Evolutionary conservation across 495 filamentous ascomycete genomes (phyloP).

Genomic region (Annulohypoxylon bovei): DNA sequence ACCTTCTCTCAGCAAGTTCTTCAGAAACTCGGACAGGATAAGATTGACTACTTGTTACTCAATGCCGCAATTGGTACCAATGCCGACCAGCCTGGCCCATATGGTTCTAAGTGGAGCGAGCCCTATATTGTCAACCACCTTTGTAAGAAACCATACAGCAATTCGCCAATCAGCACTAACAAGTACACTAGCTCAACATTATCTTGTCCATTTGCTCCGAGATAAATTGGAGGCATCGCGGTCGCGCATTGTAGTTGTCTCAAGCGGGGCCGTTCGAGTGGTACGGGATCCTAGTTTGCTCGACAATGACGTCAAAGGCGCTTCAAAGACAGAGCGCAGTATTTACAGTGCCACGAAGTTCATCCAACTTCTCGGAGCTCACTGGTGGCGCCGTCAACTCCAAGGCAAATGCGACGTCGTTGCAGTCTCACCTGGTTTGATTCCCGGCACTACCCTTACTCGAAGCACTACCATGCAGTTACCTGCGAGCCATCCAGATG

Average conservation of each 20-base stretch:
- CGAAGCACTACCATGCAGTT: slow-evolving; percentile 31
- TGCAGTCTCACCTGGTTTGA: slow-evolving; percentile 57
- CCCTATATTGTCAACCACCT: slow-evolving; percentile 56
- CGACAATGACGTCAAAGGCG: slow-evolving; percentile 47
- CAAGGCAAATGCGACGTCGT: slow-evolving; percentile 49
- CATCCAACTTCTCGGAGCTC: slow-evolving; percentile 54
- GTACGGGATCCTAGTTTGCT: slow-evolving; percentile 48
- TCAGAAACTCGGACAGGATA: slow-evolving; percentile 47
- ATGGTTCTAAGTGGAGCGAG: slow-evolving; percentile 54
- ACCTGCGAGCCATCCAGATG: slow-evolving; percentile 45
- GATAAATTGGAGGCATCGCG: slow-evolving; percentile 51
- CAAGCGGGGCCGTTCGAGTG: slow-evolving; percentile 49
- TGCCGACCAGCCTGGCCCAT: slow-evolving; percentile 38
- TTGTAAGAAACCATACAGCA: slow-evolving; percentile 37
- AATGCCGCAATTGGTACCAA: slow-evolving; percentile 49
- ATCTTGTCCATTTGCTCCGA: slow-evolving; percentile 52
- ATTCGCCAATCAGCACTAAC: background rate
- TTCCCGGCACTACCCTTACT: slow-evolving; percentile 50
- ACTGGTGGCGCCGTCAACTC: slow-evolving; percentile 62
- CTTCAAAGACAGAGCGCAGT: slow-evolving; percentile 35
- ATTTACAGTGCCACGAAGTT: slow-evolving; percentile 56
- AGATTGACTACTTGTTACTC: slow-evolving; percentile 55
- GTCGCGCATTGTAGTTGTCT: slow-evolving; percentile 55
- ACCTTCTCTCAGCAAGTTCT: slow-evolving; percentile 51
- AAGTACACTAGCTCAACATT: slow-evolving; percentile 53